Base-by-base conservation (phyloP, 2,329 filamentous ascomycete genomes). In the Talaromyces albobiverticillius region DNA sequence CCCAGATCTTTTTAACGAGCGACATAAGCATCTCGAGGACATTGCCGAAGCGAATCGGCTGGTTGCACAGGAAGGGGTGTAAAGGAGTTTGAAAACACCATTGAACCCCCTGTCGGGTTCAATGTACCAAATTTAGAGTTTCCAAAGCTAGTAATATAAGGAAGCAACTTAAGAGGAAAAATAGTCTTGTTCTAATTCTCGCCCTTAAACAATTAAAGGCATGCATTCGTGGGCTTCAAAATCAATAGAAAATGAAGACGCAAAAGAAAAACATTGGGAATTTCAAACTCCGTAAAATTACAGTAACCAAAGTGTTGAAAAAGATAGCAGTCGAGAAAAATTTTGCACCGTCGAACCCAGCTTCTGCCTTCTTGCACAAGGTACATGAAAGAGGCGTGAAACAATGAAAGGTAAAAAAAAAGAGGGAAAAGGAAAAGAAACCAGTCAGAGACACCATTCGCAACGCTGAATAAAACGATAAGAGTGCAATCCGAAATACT, bases 11-110 rank as follows among this genome's bases (percentile, higher is more conserved):
- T 66, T 68, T n/a, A 57, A 70, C 38, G 59, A 56, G 14, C 66
- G 74, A 34, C 72, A 65, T 67, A 63, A 71, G 31, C 75, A 72
- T 57, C 62, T 75, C 26, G 43, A 53, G 32, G 36, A 53, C 29
- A 46, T 31, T 42, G 34, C 32, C n/a, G 29, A 13, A 34, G 51
- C 42, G 31, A 31, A 31, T 16, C 23, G 20, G 9, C 9, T 43
- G 3, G 38, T 51, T 34, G 13, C 26, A 9, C 18, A 51, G 25
- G 38, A 13, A 23, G 34, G 13, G 32, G n/a, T 18, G 26, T 29
- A 5, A 6, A 29, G 5, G 26, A 29, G 26, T 5, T 29, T 29
- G 26, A 29, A 29, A 29, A 6, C 26, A n/a, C n/a, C n/a, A n/a
- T n/a, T n/a, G n/a, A n/a, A n/a, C n/a, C n/a, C n/a, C n/a, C n/a